phyloP scores from a whole-genome alignment of 2,329 filamentous ascomycete genomes.

The Lecanoromycetidae sp. region DNA sequence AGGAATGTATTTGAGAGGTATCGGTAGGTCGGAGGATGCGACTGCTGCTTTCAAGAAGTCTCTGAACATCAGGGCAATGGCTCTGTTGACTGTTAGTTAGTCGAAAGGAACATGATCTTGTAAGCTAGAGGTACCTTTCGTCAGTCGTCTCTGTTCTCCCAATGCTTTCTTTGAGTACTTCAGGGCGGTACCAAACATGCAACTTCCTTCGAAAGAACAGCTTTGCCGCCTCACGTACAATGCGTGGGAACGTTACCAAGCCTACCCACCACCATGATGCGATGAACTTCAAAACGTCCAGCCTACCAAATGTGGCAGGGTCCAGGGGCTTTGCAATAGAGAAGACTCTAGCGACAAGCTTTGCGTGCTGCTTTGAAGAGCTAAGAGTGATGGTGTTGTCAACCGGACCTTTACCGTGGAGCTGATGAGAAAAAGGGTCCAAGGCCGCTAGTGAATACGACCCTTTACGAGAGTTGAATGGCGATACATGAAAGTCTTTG shows the following conservation, averaged over 20 bases:
- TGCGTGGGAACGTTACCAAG: constrained; percentile 53
- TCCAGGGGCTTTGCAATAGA: constrained; percentile 42
- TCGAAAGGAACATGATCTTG: not conserved
- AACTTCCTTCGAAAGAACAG: constrained; percentile 47
- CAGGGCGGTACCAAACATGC: constrained; percentile 53
- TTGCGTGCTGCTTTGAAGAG: constrained; percentile 48
- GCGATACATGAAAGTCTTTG: constrained; percentile 67
- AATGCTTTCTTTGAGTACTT: constrained; percentile 46
- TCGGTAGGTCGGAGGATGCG: constrained; percentile 4
- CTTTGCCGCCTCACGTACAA: constrained; percentile 46
- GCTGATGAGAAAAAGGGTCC: constrained; percentile 35
- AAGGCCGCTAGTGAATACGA: constrained; percentile 40
- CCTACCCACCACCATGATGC: constrained; percentile 55
- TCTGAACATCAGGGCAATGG: constrained; percentile 20
- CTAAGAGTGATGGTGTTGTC: constrained; percentile 49
- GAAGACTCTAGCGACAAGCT: constrained; percentile 49
- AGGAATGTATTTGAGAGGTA: constrained; percentile 10
- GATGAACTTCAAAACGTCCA: constrained; percentile 39
- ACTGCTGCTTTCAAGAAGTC: constrained; percentile 8
- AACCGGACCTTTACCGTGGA: constrained; percentile 33
- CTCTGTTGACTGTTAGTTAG: constrained; percentile 25
- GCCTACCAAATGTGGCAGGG: constrained; percentile 33
- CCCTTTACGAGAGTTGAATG: constrained; percentile 55
- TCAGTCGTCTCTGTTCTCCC: constrained; percentile 37
- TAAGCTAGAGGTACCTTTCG: constrained; percentile 33